These are phyloP conservation scores for Xylariaceae sp. DNA, from an alignment of 2,329 filamentous ascomycete genomes.

Conservation along the genomic window DNA sequence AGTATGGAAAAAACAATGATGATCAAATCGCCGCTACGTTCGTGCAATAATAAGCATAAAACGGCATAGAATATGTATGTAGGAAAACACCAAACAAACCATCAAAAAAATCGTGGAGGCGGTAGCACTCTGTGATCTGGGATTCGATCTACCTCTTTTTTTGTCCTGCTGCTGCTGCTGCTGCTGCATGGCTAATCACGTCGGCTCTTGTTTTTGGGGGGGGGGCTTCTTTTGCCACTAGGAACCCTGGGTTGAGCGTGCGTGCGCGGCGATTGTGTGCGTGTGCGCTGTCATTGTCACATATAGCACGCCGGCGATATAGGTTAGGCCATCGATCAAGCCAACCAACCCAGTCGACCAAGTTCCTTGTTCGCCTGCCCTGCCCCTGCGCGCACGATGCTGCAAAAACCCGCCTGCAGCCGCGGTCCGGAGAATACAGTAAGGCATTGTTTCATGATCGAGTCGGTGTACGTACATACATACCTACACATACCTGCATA, in stretches of 20 bases:
- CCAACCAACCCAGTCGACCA: constrained; percentile 26
- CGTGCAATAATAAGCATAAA: background rate
- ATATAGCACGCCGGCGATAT: constrained; percentile 35
- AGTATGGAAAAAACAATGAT: background rate
- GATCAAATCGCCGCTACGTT: background rate
- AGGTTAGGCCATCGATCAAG: constrained; percentile 4
- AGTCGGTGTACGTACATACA: background rate
- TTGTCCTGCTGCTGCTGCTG: constrained; percentile 7
- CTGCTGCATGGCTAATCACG: constrained; percentile 27
- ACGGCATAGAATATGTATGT: background rate
- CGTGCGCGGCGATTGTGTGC: constrained; percentile 14
- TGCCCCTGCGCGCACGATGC: constrained; percentile 18
- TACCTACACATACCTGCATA: background rate
- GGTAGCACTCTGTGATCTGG: background rate
- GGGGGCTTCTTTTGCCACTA: constrained; percentile 28
- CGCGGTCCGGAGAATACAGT: constrained; percentile 7
- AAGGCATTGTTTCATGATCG: background rate
- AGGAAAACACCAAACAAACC: background rate
- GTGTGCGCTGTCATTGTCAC: constrained; percentile 39
- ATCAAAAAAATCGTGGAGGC: background rate
- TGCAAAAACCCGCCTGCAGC: constrained; percentile 10
- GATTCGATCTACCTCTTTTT: background rate
- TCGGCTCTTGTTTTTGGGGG: constrained; percentile 27
- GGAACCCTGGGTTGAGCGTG: constrained; percentile 19
- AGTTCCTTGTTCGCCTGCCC: constrained; percentile 8